These are phyloP conservation scores for Wallacemonas sp. DNA, from an alignment of 208 protist genomes.

Conservation along the genomic window DNA sequence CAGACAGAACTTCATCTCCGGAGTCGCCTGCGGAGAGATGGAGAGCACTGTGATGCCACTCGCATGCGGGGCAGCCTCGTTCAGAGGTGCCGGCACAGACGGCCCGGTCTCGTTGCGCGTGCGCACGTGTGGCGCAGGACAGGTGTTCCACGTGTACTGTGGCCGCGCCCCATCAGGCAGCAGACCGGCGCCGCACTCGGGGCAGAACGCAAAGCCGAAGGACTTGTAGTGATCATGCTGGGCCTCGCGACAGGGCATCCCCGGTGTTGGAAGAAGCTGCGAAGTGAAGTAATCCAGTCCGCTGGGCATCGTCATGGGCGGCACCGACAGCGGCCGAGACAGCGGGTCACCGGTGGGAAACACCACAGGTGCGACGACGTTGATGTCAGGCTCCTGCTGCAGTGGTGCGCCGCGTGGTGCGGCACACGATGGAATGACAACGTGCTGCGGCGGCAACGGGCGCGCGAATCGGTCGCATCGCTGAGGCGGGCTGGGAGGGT, in stretches of 20 bases:
- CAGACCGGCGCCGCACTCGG: slow-evolving; percentile 18
- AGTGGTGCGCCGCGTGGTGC: neutral
- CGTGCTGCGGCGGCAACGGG: neutral
- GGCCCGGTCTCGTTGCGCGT: neutral
- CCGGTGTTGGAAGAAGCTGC: too few species aligned
- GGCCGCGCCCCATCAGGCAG: neutral
- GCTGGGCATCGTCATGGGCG: slow-evolving; percentile 2
- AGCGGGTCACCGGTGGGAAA: neutral
- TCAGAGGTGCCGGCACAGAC: neutral
- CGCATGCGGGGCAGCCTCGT: neutral
- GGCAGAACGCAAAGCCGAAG: slow-evolving; percentile 26
- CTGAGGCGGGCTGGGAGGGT: neutral
- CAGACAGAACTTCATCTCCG: slow-evolving; percentile 15
- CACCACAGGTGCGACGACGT: slow-evolving; percentile 6
- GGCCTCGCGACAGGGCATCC: slow-evolving; percentile 14
- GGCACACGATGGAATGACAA: neutral
- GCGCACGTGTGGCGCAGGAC: slow-evolving; percentile 2
- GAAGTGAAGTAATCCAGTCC: too few species aligned
- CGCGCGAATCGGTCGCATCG: neutral
- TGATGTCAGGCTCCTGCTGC: slow-evolving; percentile 10
- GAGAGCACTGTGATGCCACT: neutral
- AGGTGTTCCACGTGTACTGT: slow-evolving; percentile 11
- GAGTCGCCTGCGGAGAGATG: neutral
- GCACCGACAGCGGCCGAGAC: slow-evolving; percentile 4
- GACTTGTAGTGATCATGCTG: slow-evolving; percentile 11